Percentiles rank a stretch among this genome's conserved stretches.
Evolutionary conservation across 257 asterid genomes (phyloP).

Genomic region (Apocynum venetum): DNA sequence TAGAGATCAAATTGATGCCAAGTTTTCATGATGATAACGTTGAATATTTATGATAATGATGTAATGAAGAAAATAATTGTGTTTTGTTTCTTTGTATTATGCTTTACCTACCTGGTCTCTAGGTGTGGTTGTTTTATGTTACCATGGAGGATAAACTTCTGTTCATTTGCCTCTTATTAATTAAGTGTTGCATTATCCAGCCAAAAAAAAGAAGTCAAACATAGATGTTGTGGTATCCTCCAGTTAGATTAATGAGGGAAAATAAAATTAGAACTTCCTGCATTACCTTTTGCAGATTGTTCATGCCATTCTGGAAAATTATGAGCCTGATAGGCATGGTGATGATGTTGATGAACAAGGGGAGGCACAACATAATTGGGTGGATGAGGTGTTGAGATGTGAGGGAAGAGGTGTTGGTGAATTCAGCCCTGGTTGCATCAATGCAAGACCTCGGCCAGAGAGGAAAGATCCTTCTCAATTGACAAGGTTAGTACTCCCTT

Average conservation of each 20-base stretch:
- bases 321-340: conserved; percentile 48
- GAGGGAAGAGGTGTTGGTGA: conserved; percentile 86
- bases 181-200: too few relatives aligned
- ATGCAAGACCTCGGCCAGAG: conserved; percentile 55
- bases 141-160: too few relatives aligned
- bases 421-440: conserved; percentile 53
- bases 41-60: too few relatives aligned
- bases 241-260: background rate
- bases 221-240: background rate
- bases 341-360: conserved; percentile 63
- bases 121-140: too few relatives aligned
- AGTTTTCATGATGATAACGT: too few relatives aligned
- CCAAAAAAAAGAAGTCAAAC: too few relatives aligned
- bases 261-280: background rate
- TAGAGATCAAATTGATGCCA: too few relatives aligned
- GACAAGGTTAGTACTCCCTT: conserved; percentile 44
- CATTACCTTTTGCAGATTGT: conserved; percentile 52
- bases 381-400: conserved; percentile 86
- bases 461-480: conserved; percentile 75
- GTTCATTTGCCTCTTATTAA: too few relatives aligned
- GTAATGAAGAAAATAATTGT: too few relatives aligned
- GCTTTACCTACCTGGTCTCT: too few relatives aligned
- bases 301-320: conserved; percentile 70
- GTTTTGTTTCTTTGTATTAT: too few relatives aligned
- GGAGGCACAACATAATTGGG: conserved; percentile 93